phyloP scores from a whole-genome alignment of 495 filamentous ascomycete species.

The Hyaloscypha variabilis region DNA sequence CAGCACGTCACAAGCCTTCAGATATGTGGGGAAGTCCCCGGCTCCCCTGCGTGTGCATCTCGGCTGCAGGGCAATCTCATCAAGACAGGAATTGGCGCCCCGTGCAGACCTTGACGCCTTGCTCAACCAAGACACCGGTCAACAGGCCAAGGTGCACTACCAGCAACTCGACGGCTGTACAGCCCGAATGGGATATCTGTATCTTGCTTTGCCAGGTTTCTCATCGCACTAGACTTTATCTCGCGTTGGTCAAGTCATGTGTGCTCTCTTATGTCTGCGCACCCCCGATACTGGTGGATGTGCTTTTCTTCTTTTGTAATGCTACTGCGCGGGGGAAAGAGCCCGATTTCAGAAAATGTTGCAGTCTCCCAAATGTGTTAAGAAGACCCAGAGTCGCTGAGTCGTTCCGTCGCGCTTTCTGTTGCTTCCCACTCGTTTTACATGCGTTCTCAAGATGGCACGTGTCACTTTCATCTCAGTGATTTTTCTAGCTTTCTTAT shows the following conservation, averaged over 20 bases:
- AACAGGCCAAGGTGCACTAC: neutral
- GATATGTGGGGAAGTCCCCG: neutral
- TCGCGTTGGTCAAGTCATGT: neutral
- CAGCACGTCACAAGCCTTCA: neutral
- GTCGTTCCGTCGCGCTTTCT: neutral
- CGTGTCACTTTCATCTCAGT: neutral
- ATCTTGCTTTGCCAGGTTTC: neutral
- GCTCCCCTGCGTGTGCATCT: neutral
- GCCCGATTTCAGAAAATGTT: neutral
- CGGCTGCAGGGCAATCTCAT: neutral
- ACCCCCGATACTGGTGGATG: too few relatives aligned
- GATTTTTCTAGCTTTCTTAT: neutral
- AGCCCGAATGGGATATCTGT: neutral
- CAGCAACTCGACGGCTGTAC: neutral
- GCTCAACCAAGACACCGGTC: neutral
- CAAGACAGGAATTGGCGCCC: neutral
- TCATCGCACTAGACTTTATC: neutral
- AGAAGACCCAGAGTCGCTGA: neutral
- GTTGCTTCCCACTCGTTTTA: neutral
- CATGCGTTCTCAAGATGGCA: slow-evolving; percentile 1
- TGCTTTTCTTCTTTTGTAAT: neutral
- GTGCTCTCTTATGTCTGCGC: neutral
- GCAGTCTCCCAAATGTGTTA: neutral
- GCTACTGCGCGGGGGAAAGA: neutral
- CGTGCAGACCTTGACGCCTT: neutral